These are phyloP conservation scores for Penicillium sp. DNA, from an alignment of 2,329 filamentous ascomycete species.

Conservation along the genomic window DNA sequence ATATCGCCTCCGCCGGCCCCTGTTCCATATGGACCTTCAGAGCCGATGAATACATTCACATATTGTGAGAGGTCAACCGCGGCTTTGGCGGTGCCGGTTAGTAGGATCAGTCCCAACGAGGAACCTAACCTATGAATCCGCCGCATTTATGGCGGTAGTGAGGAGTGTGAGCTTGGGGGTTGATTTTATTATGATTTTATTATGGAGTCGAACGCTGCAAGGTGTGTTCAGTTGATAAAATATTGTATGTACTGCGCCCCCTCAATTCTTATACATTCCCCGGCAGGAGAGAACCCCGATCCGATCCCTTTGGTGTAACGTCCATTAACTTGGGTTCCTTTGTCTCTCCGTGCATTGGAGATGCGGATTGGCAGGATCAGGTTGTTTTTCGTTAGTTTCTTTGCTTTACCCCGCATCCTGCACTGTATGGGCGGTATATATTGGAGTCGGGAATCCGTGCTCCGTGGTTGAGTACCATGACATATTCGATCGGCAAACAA, in stretches of 20 bases:
- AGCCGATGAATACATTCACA: conserved; percentile 51
- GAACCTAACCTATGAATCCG: neutral
- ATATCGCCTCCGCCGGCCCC: conserved; percentile 45
- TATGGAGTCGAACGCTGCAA: neutral
- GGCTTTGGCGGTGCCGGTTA: conserved; percentile 1
- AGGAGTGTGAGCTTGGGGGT: neutral
- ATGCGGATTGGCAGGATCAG: neutral
- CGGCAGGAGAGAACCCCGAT: neutral
- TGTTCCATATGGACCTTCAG: conserved; percentile 46
- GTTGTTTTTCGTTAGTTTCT: neutral
- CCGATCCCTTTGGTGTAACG: neutral
- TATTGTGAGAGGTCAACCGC: conserved; percentile 34
- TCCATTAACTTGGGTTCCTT: neutral
- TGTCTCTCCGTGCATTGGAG: neutral
- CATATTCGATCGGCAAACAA: conserved; percentile 7
- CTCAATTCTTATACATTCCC: conserved; percentile 11
- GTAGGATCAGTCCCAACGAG: neutral
- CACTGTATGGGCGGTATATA: neutral
- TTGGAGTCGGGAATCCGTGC: neutral
- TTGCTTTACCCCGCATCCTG: conserved; percentile 5
- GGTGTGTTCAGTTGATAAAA: neutral
- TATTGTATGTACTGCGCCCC: neutral
- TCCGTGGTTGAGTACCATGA: conserved; percentile 1
- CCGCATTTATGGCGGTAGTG: neutral
- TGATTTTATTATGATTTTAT: too few relatives aligned